These are phyloP conservation scores for Erysiphe pulchra DNA, from an alignment of 2,329 filamentous ascomycete genomes.

Conservation along the genomic window DNA sequence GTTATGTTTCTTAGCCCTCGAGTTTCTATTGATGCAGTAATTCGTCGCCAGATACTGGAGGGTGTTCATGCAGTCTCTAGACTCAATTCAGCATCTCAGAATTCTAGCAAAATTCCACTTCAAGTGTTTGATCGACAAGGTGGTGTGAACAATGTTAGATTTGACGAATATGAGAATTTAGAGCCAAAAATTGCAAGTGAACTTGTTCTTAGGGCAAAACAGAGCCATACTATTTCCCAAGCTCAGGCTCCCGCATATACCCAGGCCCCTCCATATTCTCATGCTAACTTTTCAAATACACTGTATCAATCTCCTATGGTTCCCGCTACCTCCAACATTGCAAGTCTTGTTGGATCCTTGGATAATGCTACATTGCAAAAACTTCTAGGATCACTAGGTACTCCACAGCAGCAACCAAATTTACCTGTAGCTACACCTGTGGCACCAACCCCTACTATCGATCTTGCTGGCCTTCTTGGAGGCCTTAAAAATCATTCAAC, in stretches of 20 bases:
- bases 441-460: conserved; percentile 14
- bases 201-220: conserved; percentile 48
- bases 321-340: conserved; percentile 24
- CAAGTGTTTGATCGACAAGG: conserved; percentile 64
- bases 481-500: conserved; percentile 8
- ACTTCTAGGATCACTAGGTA: conserved; percentile 31
- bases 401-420: conserved; percentile 6
- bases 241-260: conserved; percentile 8
- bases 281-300: conserved; percentile 16
- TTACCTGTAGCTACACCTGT: conserved; percentile 3
- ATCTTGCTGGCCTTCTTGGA: conserved; percentile 12
- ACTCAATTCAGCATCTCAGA: conserved; percentile 43
- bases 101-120: conserved; percentile 47
- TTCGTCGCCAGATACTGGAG: conserved; percentile 65
- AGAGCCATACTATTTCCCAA: conserved; percentile 16
- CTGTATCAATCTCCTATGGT: conserved; percentile 13
- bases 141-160: conserved; percentile 51
- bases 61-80: conserved; percentile 69
- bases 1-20: conserved; percentile 57
- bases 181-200: conserved; percentile 58
- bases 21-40: conserved; percentile 51
- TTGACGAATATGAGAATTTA: conserved; percentile 68
- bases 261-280: conserved; percentile 11
- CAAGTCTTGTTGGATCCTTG: conserved; percentile 37
- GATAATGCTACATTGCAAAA: conserved; percentile 47